Evolutionary conservation across 208 protist genomes (phyloP).

Genomic region (Phytomonas serpens): DNA sequence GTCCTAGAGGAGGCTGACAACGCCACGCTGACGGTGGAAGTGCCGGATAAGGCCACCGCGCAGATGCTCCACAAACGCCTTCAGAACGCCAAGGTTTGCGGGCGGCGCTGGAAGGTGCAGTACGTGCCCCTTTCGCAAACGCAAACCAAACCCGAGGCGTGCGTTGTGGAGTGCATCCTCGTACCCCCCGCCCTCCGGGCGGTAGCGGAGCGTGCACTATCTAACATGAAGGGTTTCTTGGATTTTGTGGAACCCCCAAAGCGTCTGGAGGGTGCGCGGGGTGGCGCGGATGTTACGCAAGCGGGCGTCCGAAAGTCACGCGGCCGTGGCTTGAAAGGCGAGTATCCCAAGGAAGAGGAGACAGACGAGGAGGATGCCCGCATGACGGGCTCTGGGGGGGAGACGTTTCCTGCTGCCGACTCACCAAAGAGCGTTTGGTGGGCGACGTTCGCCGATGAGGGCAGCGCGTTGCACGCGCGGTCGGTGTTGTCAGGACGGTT

Average conservation of each 20-base stretch:
- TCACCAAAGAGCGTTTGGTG: conserved; percentile 13
- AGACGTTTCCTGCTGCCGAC: conserved; percentile 9
- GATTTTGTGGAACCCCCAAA: conserved; percentile 33
- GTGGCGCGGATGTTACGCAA: background rate
- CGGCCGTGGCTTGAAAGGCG: background rate
- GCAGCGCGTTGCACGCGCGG: conserved; percentile 67
- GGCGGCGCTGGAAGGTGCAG: conserved; percentile 73
- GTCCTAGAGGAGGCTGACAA: conserved; percentile 69
- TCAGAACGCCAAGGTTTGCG: conserved; percentile 59
- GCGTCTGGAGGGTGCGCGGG: background rate
- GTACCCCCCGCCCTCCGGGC: conserved; percentile 34
- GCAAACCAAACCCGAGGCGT: conserved; percentile 36
- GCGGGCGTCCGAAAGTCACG: background rate
- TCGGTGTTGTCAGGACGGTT: conserved; percentile 73
- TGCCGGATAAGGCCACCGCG: conserved; percentile 41
- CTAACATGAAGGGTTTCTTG: conserved; percentile 57
- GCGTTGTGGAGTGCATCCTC: conserved; percentile 57
- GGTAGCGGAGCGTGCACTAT: conserved; percentile 50
- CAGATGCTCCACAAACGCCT: conserved; percentile 46
- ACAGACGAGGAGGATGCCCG: background rate
- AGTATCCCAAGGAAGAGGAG: background rate
- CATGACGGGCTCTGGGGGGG: background rate
- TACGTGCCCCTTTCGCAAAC: conserved; percentile 31
- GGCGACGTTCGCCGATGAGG: conserved; percentile 77
- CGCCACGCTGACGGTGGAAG: conserved; percentile 64